Evolutionary conservation across 1,284 basidiomycete genomes (phyloP).

Genomic region (Puccinia hordei): DNA sequence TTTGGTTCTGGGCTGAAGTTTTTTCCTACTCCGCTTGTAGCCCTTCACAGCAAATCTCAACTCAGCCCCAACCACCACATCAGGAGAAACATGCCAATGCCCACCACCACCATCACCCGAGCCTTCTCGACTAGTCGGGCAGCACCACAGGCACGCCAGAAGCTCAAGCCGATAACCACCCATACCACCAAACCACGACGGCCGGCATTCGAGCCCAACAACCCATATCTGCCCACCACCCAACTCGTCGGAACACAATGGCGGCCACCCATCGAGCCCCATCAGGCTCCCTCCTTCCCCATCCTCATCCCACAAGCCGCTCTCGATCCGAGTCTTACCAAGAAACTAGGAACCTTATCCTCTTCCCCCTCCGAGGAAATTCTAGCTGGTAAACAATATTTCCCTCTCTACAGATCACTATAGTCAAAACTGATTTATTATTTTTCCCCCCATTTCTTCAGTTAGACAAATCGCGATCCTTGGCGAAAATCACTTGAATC

Average conservation of each 20-base stretch:
- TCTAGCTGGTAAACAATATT: background rate
- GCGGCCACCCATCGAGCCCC: background rate
- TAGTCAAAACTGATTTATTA: background rate
- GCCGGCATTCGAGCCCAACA: slow-evolving; percentile 23
- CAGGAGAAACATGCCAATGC: no score
- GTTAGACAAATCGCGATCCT: slow-evolving; percentile 1
- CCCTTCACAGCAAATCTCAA: no score
- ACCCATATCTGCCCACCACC: slow-evolving; percentile 6
- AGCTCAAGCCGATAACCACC: background rate
- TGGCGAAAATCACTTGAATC: slow-evolving; percentile 1
- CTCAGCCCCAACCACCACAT: no score
- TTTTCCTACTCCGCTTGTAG: no score
- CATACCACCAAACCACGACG: background rate
- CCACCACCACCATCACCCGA: no score
- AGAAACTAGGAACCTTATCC: background rate
- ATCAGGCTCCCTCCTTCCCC: slow-evolving; percentile 5
- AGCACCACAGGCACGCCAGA: slow-evolving; percentile 1
- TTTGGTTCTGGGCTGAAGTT: no score
- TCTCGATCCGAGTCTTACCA: background rate
- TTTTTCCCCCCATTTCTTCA: background rate
- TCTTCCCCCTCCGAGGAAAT: background rate
- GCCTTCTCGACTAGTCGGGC: background rate
- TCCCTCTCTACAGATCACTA: no score
- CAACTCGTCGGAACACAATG: slow-evolving; percentile 11
- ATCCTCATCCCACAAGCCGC: slow-evolving; percentile 12